Conservation (phyloP, 129 eudicot species). For the Mikania micrantha region DNA sequence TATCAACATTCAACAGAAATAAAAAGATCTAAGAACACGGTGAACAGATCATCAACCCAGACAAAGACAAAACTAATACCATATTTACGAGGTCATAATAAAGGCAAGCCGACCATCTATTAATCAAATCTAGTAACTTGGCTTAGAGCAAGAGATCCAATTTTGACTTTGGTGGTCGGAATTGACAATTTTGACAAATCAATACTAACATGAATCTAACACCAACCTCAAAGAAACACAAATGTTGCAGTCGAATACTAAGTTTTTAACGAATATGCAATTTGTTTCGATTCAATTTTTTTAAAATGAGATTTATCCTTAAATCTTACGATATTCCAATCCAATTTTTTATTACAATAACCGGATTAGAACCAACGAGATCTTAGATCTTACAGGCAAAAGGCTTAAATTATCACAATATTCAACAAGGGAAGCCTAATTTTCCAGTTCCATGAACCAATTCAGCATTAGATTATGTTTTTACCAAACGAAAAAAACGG, state of each 20-base stretch:
- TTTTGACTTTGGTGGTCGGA: conserved; percentile 13
- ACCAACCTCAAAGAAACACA: conserved; percentile 1
- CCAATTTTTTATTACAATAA: background rate
- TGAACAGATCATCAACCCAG: background rate
- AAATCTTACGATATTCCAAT: background rate
- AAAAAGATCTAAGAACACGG: background rate
- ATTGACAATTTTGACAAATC: background rate
- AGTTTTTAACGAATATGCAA: background rate
- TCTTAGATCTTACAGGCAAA: conserved; percentile 19
- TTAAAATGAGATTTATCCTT: conserved; percentile 1
- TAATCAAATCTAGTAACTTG: background rate
- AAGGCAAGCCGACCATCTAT: background rate
- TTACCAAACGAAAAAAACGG: background rate
- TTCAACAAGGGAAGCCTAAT: background rate
- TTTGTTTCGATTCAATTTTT: no score
- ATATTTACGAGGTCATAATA: background rate
- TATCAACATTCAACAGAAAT: background rate
- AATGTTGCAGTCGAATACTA: background rate
- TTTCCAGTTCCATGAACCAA: background rate
- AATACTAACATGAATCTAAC: conserved; percentile 12
- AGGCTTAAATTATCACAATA: background rate
- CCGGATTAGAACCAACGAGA: conserved; percentile 3
- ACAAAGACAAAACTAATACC: background rate
- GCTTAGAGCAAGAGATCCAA: conserved; percentile 10
- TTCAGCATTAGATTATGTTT: background rate